phyloP scores from a whole-genome alignment of 495 filamentous ascomycete species.

The Podospora anserina region DNA sequence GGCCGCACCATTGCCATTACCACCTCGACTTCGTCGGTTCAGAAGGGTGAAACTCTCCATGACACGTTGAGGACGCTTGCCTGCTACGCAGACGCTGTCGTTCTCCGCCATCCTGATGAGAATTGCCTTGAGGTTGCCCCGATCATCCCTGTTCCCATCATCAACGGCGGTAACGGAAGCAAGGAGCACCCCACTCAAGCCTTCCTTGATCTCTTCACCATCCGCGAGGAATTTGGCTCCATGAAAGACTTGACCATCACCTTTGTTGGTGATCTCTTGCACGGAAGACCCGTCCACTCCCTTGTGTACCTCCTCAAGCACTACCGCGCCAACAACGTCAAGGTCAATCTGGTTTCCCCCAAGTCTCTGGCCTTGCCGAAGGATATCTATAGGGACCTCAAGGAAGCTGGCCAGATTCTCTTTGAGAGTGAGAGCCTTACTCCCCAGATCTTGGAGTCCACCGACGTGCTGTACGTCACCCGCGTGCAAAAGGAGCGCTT shows the following conservation, averaged over 20 bases:
- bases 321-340: slow-evolving; percentile 92
- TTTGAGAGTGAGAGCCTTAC: slow-evolving; percentile 74
- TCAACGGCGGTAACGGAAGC: slow-evolving; percentile 95
- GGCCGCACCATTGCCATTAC: slow-evolving; percentile 75
- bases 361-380: slow-evolving; percentile 70
- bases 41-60: slow-evolving; percentile 90
- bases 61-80: slow-evolving; percentile 91
- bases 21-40: slow-evolving; percentile 74
- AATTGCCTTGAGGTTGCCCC: slow-evolving; percentile 72
- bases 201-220: slow-evolving; percentile 97
- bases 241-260: slow-evolving; percentile 93
- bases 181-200: slow-evolving; percentile 96
- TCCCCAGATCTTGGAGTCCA: slow-evolving; percentile 74
- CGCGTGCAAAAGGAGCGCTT: slow-evolving; percentile 96
- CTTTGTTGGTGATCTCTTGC: slow-evolving; percentile 87
- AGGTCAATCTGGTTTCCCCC: slow-evolving; percentile 86
- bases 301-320: slow-evolving; percentile 88
- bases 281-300: slow-evolving; percentile 92
- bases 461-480: slow-evolving; percentile 93
- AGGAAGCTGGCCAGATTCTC: slow-evolving; percentile 68
- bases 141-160: slow-evolving; percentile 81
- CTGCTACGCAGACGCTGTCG: slow-evolving; percentile 90
- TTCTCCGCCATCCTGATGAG: slow-evolving; percentile 86
- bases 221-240: slow-evolving; percentile 92
- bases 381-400: slow-evolving; percentile 66